These are phyloP conservation scores for Tulasnella sp. DNA, from an alignment of 768 basidiomycete genomes.

Conservation along the genomic window DNA sequence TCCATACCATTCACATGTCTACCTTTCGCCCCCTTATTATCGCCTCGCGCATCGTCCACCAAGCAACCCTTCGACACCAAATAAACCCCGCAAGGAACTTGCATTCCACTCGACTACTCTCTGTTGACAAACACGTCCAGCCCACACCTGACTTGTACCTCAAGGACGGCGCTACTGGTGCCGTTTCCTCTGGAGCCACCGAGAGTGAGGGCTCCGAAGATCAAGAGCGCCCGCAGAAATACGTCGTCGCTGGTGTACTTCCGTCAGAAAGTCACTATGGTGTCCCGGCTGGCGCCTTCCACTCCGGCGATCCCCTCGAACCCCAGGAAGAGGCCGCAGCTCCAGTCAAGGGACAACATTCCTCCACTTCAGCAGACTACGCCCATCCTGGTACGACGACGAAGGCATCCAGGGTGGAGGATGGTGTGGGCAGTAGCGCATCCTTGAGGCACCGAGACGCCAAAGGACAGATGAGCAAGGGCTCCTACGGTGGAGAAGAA, in stretches of 20 bases:
- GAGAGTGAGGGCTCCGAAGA: slow-evolving; percentile 10
- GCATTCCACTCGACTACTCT: background rate
- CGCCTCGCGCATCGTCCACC: background rate
- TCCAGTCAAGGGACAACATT: background rate
- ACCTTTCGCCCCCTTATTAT: background rate
- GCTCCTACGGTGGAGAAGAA: background rate
- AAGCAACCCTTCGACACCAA: too few species aligned
- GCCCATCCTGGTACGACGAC: slow-evolving; percentile 6
- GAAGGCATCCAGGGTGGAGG: slow-evolving; percentile 1
- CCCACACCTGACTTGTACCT: slow-evolving; percentile 10
- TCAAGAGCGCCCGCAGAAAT: background rate
- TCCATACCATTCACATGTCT: slow-evolving; percentile 4
- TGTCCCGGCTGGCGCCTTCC: slow-evolving; percentile 5
- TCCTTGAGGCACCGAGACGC: slow-evolving; percentile 5
- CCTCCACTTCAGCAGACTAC: slow-evolving; percentile 8
- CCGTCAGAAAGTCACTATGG: slow-evolving; percentile 2
- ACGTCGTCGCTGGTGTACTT: slow-evolving; percentile 4
- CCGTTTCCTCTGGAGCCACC: background rate
- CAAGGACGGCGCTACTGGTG: background rate
- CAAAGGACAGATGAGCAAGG: background rate
- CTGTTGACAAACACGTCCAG: background rate
- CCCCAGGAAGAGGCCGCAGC: background rate
- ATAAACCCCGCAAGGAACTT: background rate
- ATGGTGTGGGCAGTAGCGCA: slow-evolving; percentile 3
- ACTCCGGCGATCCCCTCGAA: slow-evolving; percentile 5